Evolutionary conservation across 495 filamentous ascomycete genomes (phyloP), one percentile per base, ranked within the genome.

Genomic region (Lepraria neglecta): DNA sequence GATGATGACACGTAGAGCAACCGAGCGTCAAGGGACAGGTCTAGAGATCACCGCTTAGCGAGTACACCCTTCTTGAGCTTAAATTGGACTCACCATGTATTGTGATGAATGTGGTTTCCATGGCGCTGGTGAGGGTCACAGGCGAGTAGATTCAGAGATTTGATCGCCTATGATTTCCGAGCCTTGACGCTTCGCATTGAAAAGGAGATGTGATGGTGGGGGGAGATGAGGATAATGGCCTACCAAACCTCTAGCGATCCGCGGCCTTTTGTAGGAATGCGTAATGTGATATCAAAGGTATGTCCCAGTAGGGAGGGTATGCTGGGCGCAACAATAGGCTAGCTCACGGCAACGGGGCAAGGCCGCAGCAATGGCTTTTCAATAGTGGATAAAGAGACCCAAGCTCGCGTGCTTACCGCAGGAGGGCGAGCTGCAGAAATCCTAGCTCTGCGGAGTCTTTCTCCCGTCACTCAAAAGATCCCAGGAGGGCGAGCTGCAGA

Each of bases 61-160:
- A 53, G 59, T 51, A 58, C 52, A 58, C 19, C 47, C 46, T 19
- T 56, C n/a, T 58, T 61, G 64, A 48, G 48, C 14, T 27, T 56
- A 56, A 56, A 6, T n/a, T 17, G 53, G 66, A 82, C 86, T 76
- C 73, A 85, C 91, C 90, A 74, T 95, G 90, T 65, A 95, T 95
- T 64, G 90, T 90, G 76, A 95, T 95, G 76, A 95, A 95, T 47
- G 90, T 95, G 65, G 87, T 89, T 75, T 94, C 90, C 90, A 94
- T 94, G 69, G 66, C 74, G 72, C 21, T 60, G 19, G 19, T 44
- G 27, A 21, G 10, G 58, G 38, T 44, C 28, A 21, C n/a, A n/a
- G 51, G 42, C 14, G 19, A 3, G 35, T 19, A 42, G 50, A 42
- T 33, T 43, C 42, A 28, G 42, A 19, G 12, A 60, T 21, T 3